Conservation (phyloP, 2,329 filamentous ascomycete species). For the Beauveria sp. region DNA sequence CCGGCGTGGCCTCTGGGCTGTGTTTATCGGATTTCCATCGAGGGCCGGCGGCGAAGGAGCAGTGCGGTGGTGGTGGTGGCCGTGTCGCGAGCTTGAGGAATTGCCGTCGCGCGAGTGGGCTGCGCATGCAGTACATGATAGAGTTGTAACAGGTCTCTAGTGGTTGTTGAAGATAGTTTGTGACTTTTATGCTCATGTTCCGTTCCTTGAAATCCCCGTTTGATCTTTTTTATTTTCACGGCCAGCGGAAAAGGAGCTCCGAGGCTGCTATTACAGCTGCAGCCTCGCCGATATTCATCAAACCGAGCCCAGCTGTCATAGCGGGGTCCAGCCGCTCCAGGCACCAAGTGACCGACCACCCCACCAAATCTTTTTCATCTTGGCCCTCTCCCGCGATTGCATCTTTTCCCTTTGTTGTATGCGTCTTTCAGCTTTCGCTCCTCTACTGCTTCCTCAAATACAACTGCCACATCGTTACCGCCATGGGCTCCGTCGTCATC, state of each 20-base stretch:
- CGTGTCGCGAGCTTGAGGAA: not conserved
- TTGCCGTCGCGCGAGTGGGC: not conserved
- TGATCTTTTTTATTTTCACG: not conserved
- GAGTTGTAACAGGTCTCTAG: not conserved
- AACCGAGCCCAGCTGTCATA: slow-evolving; percentile 7
- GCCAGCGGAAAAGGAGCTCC: not conserved
- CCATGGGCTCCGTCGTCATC: slow-evolving; percentile 77
- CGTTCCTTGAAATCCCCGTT: too few species aligned
- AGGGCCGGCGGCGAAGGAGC: not conserved
- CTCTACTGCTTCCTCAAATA: not conserved
- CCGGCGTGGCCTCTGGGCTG: not conserved
- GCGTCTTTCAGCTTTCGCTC: not conserved
- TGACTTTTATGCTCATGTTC: too few species aligned
- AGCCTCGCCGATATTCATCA: slow-evolving; percentile 2
- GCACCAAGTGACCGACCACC: not conserved
- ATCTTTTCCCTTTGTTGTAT: not conserved
- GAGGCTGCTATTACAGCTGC: not conserved
- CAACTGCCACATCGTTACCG: not conserved
- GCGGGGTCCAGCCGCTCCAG: slow-evolving; percentile 4
- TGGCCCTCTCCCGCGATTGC: not conserved
- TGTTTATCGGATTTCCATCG: not conserved
- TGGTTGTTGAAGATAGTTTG: too few species aligned
- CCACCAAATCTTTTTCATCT: not conserved
- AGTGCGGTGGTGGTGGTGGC: not conserved
- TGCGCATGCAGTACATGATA: not conserved